Evolutionary conservation across 495 filamentous ascomycete genomes (phyloP).

Genomic region (Hyaloscypha hepaticicola): DNA sequence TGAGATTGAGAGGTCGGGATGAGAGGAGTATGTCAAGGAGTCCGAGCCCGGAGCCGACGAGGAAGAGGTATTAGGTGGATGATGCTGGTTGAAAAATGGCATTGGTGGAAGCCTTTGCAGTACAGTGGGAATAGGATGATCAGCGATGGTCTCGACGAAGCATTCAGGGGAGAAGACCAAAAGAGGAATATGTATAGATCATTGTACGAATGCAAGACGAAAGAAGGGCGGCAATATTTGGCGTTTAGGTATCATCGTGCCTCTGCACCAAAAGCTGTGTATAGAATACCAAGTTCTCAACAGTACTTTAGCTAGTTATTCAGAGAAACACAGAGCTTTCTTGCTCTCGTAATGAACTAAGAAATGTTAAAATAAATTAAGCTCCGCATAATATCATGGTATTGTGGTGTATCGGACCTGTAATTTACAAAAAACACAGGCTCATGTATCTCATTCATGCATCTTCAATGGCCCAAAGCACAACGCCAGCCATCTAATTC

Average conservation of each 20-base stretch:
- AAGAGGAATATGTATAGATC: background rate
- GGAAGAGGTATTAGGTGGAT: conserved; percentile 57
- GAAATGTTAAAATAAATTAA: background rate
- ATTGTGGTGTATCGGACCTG: conserved; percentile 16
- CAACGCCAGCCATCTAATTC: conserved; percentile 15
- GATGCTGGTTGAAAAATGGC: background rate
- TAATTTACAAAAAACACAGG: conserved; percentile 11
- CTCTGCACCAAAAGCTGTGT: background rate
- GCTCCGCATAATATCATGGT: background rate
- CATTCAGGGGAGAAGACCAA: background rate
- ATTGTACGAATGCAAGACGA: background rate
- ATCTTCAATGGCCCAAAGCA: conserved; percentile 8
- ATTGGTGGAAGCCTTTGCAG: background rate
- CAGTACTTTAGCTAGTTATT: background rate
- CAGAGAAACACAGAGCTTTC: conserved; percentile 1
- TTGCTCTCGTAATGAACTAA: background rate
- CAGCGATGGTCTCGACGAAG: background rate
- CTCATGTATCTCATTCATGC: conserved; percentile 10
- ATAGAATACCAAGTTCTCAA: background rate
- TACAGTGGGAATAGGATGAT: background rate
- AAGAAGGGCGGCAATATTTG: conserved; percentile 15
- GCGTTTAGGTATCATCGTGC: conserved; percentile 20
- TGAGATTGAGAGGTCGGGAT: conserved; percentile 82
- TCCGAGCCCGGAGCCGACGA: conserved; percentile 74
- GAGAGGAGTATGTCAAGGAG: conserved; percentile 74